phyloP scores from a whole-genome alignment of 2,329 filamentous ascomycete genomes.

The Aspergillus terreus region DNA sequence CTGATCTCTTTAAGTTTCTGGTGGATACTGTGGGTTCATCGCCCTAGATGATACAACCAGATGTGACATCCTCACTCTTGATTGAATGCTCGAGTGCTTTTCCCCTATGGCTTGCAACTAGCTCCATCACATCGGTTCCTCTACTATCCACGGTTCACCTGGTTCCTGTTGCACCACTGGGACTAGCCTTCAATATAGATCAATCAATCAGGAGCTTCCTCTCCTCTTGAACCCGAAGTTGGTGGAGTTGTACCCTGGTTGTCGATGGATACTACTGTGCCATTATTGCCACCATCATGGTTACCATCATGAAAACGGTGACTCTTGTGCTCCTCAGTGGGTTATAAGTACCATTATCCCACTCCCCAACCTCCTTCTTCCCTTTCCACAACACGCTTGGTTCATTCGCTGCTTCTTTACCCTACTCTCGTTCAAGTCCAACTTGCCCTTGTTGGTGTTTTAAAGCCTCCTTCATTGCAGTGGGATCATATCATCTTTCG shows the following conservation, averaged over 20 bases:
- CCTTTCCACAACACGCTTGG: slow-evolving; percentile 8
- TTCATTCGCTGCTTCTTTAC: slow-evolving; percentile 16
- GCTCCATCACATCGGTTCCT: slow-evolving; percentile 15
- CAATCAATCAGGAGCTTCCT: slow-evolving; percentile 5
- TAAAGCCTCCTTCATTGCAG: slow-evolving; percentile 11
- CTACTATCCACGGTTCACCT: slow-evolving; percentile 15
- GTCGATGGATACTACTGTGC: slow-evolving; percentile 26
- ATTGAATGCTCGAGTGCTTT: neutral
- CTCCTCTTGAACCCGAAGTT: slow-evolving; percentile 10
- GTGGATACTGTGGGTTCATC: slow-evolving; percentile 12
- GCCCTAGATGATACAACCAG: slow-evolving; percentile 21
- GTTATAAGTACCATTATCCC: slow-evolving; percentile 25
- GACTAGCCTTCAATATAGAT: slow-evolving; percentile 11
- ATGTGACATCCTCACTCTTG: slow-evolving; percentile 25
- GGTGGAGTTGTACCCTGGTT: slow-evolving; percentile 7
- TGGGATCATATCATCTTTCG: slow-evolving; percentile 17
- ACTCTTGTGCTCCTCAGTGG: slow-evolving; percentile 2
- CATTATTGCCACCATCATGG: slow-evolving; percentile 16
- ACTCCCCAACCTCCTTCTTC: neutral
- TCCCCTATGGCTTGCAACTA: slow-evolving; percentile 4
- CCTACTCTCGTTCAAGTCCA: slow-evolving; percentile 20
- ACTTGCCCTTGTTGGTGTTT: slow-evolving; percentile 13
- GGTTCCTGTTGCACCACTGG: slow-evolving; percentile 13
- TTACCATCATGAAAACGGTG: slow-evolving; percentile 13
- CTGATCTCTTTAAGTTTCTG: slow-evolving; percentile 2